Base-by-base conservation (phyloP, 2,329 filamentous ascomycete genomes). In the Xylaria hypoxylon region DNA sequence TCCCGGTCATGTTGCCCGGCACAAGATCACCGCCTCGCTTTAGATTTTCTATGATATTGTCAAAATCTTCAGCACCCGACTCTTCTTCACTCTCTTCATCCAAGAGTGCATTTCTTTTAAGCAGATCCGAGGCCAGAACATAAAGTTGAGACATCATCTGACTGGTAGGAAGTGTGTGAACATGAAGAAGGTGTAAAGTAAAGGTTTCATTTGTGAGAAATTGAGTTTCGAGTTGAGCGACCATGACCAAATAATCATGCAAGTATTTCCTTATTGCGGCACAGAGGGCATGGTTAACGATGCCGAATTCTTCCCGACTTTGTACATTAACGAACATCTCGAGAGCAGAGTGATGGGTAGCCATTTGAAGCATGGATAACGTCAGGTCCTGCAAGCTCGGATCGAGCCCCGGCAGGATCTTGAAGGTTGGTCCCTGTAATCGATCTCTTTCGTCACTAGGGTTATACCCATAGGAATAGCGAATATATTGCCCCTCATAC, bases 401-500 rank as follows among this genome's bases (percentile, higher is more conserved):
- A 75, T 99, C 96, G 48, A 99, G 85, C 1, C 95, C 95, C 0
- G 92, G 86, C 6, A 92, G 82, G 68, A 97, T 89, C 69, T 89
- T 89, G 80, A 94, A 98, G 10, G 85, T 82, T 1, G 96, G 96
- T 0, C 96, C 96, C 5, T 90, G 86, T 56, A 99, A 83, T 15
- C 94, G 89, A 75, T 96, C 93, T 74, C 95, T 93, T 80, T 99
- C 96, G 58, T 93, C 89, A 2, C 86, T 82, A 0, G 94, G 93
- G 72, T 97, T 90, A 77, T 97, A 98, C 8, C 87, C 87, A 71
- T 93, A 91, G 65, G 87, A 87, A 77, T 93, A 98, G 62, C 93
- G 92, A 68, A 99, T 92, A 77, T 98, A 98, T 78, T 97, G 94
- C n/a, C 96, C 96, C 80, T 99, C 96, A 70, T 94, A 97, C 26